Base-by-base conservation (phyloP, 768 basidiomycete species). In the Mycena vitilis region DNA sequence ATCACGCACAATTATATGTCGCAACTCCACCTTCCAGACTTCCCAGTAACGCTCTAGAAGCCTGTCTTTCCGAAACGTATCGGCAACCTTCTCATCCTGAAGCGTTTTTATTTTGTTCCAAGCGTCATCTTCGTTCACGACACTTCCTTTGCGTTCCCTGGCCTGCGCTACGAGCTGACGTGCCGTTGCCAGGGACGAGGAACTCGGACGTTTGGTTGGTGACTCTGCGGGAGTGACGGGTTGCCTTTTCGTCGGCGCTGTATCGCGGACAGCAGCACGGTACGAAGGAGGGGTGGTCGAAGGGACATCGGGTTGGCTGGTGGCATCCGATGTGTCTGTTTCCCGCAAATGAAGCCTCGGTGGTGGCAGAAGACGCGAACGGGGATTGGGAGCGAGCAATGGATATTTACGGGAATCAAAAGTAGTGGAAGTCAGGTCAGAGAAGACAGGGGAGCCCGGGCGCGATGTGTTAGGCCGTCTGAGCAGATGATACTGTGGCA, bases 61-160 rank as follows among this genome's bases (percentile, higher is more conserved):
- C 59, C 83, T 84, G 59, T 89, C 87, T 37, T 87, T 81, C 51
- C 90, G 83, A 77, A 90, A 94, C 63, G 82, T 81, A 76, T 90
- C 92, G 22, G 95, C 95, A 36, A 88, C 86, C 71, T 85, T 82
- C 74, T 94, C 90, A 70, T 93, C 88, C 72, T 87, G 87, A 53
- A 87, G 84, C 83, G 91, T 87, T 74, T 86, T 84, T 40, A 94
- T 89, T 69, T 89, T 92, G 71, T 89, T 89, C 92, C 93, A 95
- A 0, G 90, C 90, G 65, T 92, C 90, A 62, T 91, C 88, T 74
- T 91, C 88, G 72, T 91, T 89, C 22, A 89, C 78, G n/a, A 83
- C 80, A 70, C 82, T 87, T 15, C 82, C 84, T 71, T 79, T 85
- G 34, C 83, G 82, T 69, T 82, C 84, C 55, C 83, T 76, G 53